Percentiles rank a stretch among this genome's conserved stretches.
Evolutionary conservation across 2,329 filamentous ascomycete genomes (phyloP).

Genomic region (Clonostachys solani): DNA sequence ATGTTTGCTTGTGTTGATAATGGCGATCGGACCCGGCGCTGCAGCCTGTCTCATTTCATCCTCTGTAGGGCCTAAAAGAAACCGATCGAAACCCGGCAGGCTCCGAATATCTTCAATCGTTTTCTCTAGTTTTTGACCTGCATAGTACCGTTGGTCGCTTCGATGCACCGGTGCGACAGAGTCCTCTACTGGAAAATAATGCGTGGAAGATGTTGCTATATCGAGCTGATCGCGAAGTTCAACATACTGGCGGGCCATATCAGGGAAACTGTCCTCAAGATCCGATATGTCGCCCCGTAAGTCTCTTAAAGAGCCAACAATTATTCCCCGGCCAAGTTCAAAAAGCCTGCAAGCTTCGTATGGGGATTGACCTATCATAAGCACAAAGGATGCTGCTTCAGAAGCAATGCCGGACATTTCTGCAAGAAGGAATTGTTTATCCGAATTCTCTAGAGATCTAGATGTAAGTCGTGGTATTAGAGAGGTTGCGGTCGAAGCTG

Average conservation of each 20-base stretch:
- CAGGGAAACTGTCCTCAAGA: no score
- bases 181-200: no score
- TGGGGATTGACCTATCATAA: neutral
- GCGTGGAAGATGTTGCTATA: no score
- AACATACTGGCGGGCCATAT: no score
- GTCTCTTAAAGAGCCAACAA: slow-evolving; percentile 11
- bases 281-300: slow-evolving; percentile 8
- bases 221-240: no score
- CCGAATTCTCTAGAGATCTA: neutral
- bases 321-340: slow-evolving; percentile 17
- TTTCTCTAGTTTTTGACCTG: neutral
- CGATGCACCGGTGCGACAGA: neutral
- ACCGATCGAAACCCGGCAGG: slow-evolving; percentile 13
- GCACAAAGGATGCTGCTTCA: neutral
- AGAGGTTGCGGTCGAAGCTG: neutral
- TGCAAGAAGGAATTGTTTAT: neutral
- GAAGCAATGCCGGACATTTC: neutral
- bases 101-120: slow-evolving; percentile 7
- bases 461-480: neutral
- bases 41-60: slow-evolving; percentile 12
- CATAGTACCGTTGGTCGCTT: neutral
- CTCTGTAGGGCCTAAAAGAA: slow-evolving; percentile 11
- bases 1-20: slow-evolving; percentile 19
- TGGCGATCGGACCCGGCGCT: slow-evolving; percentile 15
- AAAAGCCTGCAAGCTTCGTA: slow-evolving; percentile 10